A percentile compares a stretch with the other conserved stretches of the same genome.
phyloP scores from a whole-genome alignment of 768 basidiomycete genomes.

The Xerocomellus chrysenteron region DNA sequence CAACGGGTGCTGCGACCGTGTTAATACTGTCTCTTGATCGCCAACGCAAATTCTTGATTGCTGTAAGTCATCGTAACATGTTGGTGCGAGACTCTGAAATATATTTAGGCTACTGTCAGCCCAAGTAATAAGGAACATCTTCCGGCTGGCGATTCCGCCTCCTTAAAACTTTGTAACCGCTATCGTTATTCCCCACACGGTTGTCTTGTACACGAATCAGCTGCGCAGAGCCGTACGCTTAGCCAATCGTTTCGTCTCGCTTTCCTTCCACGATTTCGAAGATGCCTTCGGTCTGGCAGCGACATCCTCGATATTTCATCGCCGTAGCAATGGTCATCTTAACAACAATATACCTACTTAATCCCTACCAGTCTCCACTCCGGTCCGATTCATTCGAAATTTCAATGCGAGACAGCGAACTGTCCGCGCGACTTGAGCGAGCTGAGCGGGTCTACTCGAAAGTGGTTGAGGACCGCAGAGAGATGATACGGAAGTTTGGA shows the following conservation, averaged over 20 bases:
- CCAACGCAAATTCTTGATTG: slow-evolving; percentile 1
- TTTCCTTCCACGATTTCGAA: slow-evolving; percentile 3
- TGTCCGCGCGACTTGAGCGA: slow-evolving; percentile 41
- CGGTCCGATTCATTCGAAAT: slow-evolving; percentile 23
- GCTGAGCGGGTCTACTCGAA: slow-evolving; percentile 49
- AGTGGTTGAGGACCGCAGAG: slow-evolving; percentile 40
- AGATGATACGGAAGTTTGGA: slow-evolving; percentile 54
- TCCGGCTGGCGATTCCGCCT: background rate
- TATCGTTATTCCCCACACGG: slow-evolving; percentile 14
- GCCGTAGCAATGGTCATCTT: slow-evolving; percentile 42
- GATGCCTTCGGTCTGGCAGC: slow-evolving; percentile 36
- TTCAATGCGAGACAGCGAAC: slow-evolving; percentile 32
- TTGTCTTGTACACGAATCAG: slow-evolving; percentile 6
- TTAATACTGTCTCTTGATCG: slow-evolving; percentile 5
- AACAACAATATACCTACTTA: slow-evolving; percentile 48
- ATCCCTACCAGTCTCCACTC: slow-evolving; percentile 33
- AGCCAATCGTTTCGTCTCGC: slow-evolving; percentile 3
- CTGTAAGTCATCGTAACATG: slow-evolving; percentile 14
- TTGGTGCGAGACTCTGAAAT: background rate
- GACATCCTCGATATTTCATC: slow-evolving; percentile 55
- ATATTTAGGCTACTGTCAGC: background rate
- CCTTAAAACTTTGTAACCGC: slow-evolving; percentile 8
- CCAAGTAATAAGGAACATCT: background rate
- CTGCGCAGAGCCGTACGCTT: slow-evolving; percentile 5
- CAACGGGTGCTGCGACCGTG: background rate